Conservation (phyloP, 2,329 filamentous ascomycete genomes). For the Neoarthrinium moseri region DNA sequence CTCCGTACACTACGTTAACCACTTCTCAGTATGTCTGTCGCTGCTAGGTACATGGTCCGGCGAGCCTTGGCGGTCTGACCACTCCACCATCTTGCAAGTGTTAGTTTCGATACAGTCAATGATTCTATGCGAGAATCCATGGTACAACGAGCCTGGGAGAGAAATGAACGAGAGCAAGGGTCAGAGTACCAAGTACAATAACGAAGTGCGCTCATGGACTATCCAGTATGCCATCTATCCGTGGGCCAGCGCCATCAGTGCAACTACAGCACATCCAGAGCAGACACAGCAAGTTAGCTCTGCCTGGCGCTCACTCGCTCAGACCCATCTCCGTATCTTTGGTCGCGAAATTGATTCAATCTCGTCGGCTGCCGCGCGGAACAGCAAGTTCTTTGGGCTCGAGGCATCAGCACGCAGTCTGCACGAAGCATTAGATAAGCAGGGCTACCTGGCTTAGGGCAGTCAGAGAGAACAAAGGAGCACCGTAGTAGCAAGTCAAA, state of each 20-base stretch:
- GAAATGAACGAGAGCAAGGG: conserved; percentile 17
- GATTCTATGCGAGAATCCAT: conserved; percentile 54
- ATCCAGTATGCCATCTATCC: conserved; percentile 27
- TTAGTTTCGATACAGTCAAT: conserved; percentile 57
- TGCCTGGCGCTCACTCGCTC: not conserved
- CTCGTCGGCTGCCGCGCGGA: not conserved
- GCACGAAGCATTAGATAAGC: not conserved
- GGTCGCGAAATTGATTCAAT: not conserved
- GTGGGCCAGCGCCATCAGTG: conserved; percentile 13
- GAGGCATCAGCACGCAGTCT: not conserved
- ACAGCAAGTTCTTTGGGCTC: not conserved
- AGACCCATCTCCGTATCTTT: not conserved
- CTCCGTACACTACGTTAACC: not conserved
- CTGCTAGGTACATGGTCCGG: conserved; percentile 49
- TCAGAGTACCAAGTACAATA: conserved; percentile 28
- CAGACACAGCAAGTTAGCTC: not conserved
- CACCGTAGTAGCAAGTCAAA: too few species aligned
- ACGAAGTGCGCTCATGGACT: conserved; percentile 22
- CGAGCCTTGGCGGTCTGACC: conserved; percentile 40
- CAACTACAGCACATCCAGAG: not conserved
- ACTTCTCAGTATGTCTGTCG: conserved; percentile 43
- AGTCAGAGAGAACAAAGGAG: too few species aligned
- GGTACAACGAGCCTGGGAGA: conserved; percentile 52
- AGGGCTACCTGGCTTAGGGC: not conserved
- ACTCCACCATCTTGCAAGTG: conserved; percentile 50